These are phyloP conservation scores for Hypoxylon sp. DNA, from an alignment of 2,329 filamentous ascomycete species.

Conservation along the genomic window DNA sequence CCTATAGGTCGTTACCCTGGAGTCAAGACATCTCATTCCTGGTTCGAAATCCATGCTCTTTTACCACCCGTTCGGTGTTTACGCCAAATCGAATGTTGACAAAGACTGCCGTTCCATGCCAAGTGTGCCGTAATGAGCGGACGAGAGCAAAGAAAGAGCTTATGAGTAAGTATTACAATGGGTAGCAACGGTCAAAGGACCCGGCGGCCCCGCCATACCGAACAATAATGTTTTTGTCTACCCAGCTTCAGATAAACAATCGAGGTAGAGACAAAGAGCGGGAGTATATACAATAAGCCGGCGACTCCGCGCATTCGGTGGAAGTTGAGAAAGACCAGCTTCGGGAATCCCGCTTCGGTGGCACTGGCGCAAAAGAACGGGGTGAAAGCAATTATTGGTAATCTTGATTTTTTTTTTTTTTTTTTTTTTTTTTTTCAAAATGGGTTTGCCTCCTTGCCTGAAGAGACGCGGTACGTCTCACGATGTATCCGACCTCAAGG, in stretches of 20 bases:
- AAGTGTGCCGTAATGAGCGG: not conserved
- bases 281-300: not conserved
- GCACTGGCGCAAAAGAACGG: not conserved
- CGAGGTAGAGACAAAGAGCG: not conserved
- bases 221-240: constrained; percentile 1
- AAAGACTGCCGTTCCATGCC: not conserved
- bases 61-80: not conserved
- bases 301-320: not conserved
- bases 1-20: no score
- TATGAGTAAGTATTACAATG: not conserved
- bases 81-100: not conserved
- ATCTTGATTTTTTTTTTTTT: no score
- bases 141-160: not conserved
- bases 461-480: constrained; percentile 7
- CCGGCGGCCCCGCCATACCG: not conserved
- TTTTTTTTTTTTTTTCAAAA: not conserved
- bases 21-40: not conserved
- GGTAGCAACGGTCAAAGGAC: not conserved
- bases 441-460: not conserved
- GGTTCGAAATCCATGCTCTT: not conserved
- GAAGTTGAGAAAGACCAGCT: not conserved
- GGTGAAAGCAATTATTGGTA: not conserved
- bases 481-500: constrained; percentile 12
- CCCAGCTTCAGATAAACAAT: not conserved
- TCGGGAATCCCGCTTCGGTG: not conserved